Evolutionary conservation across 1,284 basidiomycete genomes (phyloP).

Genomic region (Leccinum subrobustum): DNA sequence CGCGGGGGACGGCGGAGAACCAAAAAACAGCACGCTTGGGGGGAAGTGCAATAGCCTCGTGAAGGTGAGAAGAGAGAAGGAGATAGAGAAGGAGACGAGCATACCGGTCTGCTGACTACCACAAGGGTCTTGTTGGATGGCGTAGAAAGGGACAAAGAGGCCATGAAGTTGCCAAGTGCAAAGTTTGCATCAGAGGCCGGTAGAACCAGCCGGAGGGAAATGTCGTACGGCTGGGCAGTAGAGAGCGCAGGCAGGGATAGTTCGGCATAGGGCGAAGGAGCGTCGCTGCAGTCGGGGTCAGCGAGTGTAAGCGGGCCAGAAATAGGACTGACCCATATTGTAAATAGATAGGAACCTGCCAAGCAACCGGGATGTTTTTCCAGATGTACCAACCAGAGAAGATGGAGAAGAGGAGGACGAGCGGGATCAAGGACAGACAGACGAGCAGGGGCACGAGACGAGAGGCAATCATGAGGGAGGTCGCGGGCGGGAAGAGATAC

Average conservation of each 20-base stretch:
- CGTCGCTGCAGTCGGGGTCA: slow-evolving; percentile 48
- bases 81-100: slow-evolving; percentile 27
- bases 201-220: slow-evolving; percentile 63
- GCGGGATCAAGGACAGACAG: slow-evolving; percentile 58
- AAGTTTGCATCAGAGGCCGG: slow-evolving; percentile 67
- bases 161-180: slow-evolving; percentile 80
- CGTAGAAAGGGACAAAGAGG: slow-evolving; percentile 55
- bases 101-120: slow-evolving; percentile 61
- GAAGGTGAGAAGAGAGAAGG: slow-evolving; percentile 13
- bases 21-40: slow-evolving; percentile 30
- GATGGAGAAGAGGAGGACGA: slow-evolving; percentile 56
- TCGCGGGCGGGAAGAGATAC: slow-evolving; percentile 45
- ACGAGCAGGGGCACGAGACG: slow-evolving; percentile 61
- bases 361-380: slow-evolving; percentile 63
- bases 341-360: slow-evolving; percentile 63
- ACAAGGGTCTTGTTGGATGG: slow-evolving; percentile 59
- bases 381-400: slow-evolving; percentile 71
- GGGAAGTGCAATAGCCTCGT: slow-evolving; percentile 59
- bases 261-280: slow-evolving; percentile 58
- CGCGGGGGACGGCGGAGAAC: slow-evolving; percentile 42
- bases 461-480: slow-evolving; percentile 46
- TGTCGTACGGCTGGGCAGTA: slow-evolving; percentile 64
- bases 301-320: not conserved
- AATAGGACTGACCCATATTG: slow-evolving; percentile 66
- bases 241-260: slow-evolving; percentile 49